Conservation (phyloP, 164 flowering plant species). For the Magnolia officinalis region DNA sequence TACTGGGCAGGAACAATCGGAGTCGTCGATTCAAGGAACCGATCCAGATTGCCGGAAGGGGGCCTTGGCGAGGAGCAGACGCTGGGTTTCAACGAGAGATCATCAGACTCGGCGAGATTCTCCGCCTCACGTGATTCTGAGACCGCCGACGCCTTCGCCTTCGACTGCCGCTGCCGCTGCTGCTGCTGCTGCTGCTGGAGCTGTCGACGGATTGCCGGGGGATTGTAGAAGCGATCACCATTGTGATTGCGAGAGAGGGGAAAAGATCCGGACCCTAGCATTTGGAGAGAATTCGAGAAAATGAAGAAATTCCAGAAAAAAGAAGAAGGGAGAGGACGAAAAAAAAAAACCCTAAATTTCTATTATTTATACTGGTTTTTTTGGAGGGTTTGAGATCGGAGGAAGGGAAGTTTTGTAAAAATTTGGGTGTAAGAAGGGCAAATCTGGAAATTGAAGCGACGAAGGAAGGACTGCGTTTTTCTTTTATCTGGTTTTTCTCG, state of each 20-base stretch:
- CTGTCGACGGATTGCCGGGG: constrained; percentile 14
- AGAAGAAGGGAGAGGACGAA: background rate
- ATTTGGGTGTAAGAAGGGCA: background rate
- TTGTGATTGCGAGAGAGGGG: constrained; percentile 5
- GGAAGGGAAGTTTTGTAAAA: background rate
- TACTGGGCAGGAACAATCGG: constrained; percentile 47
- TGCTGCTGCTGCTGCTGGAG: constrained; percentile 9
- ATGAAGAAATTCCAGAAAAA: background rate
- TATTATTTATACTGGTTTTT: background rate
- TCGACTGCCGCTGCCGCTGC: background rate
- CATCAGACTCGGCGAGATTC: constrained; percentile 11
- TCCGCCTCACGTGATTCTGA: constrained; percentile 3
- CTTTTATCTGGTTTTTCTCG: background rate
- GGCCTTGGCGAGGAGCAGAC: constrained; percentile 12
- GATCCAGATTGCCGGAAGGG: constrained; percentile 43
- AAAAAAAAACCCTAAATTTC: background rate
- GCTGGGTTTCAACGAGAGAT: constrained; percentile 9
- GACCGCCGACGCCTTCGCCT: background rate
- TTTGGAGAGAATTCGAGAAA: background rate
- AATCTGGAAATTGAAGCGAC: background rate
- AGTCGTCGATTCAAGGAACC: constrained; percentile 51
- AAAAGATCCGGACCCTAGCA: background rate
- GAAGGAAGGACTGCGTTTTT: background rate
- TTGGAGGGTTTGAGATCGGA: background rate
- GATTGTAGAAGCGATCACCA: constrained; percentile 22